phyloP scores from a whole-genome alignment of 768 basidiomycete species.

The Suillus clintonianus region DNA sequence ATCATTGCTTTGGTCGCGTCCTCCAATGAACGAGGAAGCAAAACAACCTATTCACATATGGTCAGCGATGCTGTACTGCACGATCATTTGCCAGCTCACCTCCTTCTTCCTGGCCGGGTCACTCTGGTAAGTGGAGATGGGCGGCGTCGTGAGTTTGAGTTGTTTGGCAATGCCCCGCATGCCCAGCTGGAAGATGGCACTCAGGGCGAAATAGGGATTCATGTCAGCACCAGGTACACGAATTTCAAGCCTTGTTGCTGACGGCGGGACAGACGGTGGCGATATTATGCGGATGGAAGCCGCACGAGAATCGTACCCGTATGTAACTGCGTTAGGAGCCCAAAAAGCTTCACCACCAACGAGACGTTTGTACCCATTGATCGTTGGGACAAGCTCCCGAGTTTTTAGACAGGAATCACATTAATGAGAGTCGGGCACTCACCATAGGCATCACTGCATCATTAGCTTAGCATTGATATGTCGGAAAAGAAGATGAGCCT shows the following conservation, averaged over 20 bases:
- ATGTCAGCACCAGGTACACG: slow-evolving; percentile 97
- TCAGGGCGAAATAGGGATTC: slow-evolving; percentile 88
- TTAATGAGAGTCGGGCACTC: slow-evolving; percentile 20
- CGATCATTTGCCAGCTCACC: slow-evolving; percentile 44
- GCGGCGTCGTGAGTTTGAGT: slow-evolving; percentile 64
- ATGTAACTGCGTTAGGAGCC: slow-evolving; percentile 92
- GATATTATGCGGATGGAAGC: slow-evolving; percentile 92
- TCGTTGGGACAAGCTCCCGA: slow-evolving; percentile 76
- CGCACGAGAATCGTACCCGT: slow-evolving; percentile 93
- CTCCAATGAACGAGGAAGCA: slow-evolving; percentile 80
- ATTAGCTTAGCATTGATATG: slow-evolving; percentile 3
- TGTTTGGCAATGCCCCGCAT: slow-evolving; percentile 85
- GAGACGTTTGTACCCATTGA: slow-evolving; percentile 97
- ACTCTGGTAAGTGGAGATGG: slow-evolving; percentile 46
- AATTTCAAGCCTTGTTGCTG: slow-evolving; percentile 89
- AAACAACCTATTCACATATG: slow-evolving; percentile 50
- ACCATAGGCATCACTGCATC: slow-evolving; percentile 79
- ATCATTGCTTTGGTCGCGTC: slow-evolving; percentile 82
- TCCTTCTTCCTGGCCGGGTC: slow-evolving; percentile 53
- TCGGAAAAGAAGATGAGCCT: slow-evolving; percentile 18
- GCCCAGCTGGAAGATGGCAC: slow-evolving; percentile 86
- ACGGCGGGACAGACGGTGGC: slow-evolving; percentile 80
- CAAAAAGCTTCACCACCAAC: slow-evolving; percentile 92
- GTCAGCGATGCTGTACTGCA: not conserved
- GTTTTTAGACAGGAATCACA: not conserved